Evolutionary conservation across 2,329 filamentous ascomycete genomes (phyloP).

Genomic region (Ophiostoma ips): DNA sequence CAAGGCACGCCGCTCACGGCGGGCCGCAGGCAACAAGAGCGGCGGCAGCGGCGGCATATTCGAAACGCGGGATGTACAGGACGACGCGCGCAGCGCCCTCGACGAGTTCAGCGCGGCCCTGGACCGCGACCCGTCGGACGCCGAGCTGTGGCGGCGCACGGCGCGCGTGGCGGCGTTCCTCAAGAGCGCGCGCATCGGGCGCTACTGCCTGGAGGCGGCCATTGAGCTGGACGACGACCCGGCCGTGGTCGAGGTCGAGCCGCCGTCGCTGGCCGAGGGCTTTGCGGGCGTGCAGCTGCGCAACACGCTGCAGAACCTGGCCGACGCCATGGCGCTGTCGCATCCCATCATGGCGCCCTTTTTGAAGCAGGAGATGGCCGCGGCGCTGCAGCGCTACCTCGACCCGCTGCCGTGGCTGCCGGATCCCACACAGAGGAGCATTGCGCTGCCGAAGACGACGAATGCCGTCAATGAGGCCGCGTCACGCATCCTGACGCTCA

Average conservation of each 20-base stretch:
- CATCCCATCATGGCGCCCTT: constrained; percentile 49
- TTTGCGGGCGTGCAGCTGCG: constrained; percentile 50
- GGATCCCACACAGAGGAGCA: constrained; percentile 26
- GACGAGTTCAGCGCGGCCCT: constrained; percentile 44
- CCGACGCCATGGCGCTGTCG: constrained; percentile 41
- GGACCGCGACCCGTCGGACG: constrained; percentile 52
- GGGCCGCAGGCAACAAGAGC: neutral
- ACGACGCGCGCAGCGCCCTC: constrained; percentile 32
- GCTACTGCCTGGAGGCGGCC: constrained; percentile 52
- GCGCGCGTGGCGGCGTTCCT: constrained; percentile 45
- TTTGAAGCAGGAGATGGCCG: constrained; percentile 35
- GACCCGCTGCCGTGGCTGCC: constrained; percentile 51
- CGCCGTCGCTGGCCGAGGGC: constrained; percentile 47
- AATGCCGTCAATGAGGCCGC: constrained; percentile 9
- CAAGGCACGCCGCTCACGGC: constrained; percentile 26
- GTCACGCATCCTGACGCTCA: constrained; percentile 18
- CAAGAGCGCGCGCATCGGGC: constrained; percentile 40
- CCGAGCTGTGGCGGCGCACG: constrained; percentile 48
- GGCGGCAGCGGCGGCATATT: constrained; percentile 19
- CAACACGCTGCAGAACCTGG: constrained; percentile 36
- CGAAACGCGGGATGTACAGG: constrained; percentile 23
- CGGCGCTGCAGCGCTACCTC: constrained; percentile 36
- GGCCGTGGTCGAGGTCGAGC: constrained; percentile 46
- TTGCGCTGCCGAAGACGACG: neutral
- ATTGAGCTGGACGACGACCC: constrained; percentile 56